These are phyloP conservation scores for Acanthamoeba culbertsoni DNA, from an alignment of 208 protist genomes.

Conservation along the genomic window DNA sequence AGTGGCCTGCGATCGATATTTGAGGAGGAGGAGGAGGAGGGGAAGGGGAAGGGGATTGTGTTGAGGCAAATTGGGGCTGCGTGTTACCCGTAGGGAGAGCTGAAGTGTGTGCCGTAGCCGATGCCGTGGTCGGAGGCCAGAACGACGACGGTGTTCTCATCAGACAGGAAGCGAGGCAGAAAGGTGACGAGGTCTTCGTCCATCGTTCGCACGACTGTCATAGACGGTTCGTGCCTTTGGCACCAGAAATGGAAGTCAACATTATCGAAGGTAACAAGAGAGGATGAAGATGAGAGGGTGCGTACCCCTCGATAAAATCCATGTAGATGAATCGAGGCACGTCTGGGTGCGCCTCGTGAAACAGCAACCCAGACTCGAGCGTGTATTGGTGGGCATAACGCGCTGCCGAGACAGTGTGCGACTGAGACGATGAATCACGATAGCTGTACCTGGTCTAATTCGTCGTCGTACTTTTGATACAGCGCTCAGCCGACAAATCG, in stretches of 20 bases:
- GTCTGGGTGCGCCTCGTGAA: not conserved
- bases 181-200: not conserved
- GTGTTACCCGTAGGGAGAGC: not conserved
- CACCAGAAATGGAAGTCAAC: too few species aligned
- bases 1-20: not conserved
- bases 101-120: not conserved
- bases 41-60: too few species aligned
- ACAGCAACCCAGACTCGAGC: not conserved
- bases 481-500: not conserved
- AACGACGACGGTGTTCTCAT: not conserved
- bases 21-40: not conserved
- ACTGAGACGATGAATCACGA: not conserved
- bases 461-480: not conserved
- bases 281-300: too few species aligned
- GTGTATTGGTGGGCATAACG: not conserved
- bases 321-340: not conserved
- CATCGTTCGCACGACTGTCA: not conserved
- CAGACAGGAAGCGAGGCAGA: not conserved
- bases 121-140: slow-evolving; percentile 7
- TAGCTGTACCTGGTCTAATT: not conserved
- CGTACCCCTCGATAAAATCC: not conserved
- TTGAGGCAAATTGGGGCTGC: not conserved
- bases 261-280: too few species aligned
- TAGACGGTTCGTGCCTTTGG: slow-evolving; percentile 20
- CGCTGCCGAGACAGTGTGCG: not conserved